phyloP scores from a whole-genome alignment of 225 moss, liverwort and hornwort species.

The Neckera pumila region DNA sequence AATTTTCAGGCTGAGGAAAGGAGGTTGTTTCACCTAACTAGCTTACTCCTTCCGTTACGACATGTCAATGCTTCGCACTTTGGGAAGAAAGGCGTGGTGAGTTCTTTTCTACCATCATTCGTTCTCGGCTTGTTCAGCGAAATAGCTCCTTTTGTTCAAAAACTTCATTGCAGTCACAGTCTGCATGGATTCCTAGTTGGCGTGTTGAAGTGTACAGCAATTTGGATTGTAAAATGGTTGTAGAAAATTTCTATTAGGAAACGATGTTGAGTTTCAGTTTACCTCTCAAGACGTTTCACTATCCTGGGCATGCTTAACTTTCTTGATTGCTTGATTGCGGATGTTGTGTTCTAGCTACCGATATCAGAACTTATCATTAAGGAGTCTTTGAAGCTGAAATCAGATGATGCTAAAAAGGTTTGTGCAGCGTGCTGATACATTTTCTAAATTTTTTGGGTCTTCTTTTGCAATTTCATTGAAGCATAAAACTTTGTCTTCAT shows the following conservation, averaged over 20 bases:
- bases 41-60: conserved; percentile 34
- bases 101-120: not conserved
- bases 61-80: conserved; percentile 5
- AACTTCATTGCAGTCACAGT: not conserved
- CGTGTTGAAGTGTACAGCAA: not conserved
- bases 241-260: not conserved
- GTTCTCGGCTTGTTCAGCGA: not conserved
- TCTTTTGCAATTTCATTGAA: not conserved
- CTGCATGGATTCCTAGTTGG: not conserved
- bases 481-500: not conserved
- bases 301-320: not conserved
- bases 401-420: conserved; percentile 70
- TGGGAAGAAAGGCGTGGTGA: conserved; percentile 32
- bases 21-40: conserved; percentile 19
- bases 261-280: not conserved
- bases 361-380: conserved; percentile 60
- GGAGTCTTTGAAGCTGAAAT: conserved; percentile 74
- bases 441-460: not conserved
- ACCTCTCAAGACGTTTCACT: not conserved
- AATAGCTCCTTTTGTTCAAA: not conserved
- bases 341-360: conserved; percentile 33
- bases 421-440: not conserved
- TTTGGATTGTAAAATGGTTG: not conserved
- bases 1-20: conserved; percentile 21
- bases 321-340: not conserved